phyloP scores from a whole-genome alignment of 2,329 filamentous ascomycete genomes.

The Blastomyces silverae region DNA sequence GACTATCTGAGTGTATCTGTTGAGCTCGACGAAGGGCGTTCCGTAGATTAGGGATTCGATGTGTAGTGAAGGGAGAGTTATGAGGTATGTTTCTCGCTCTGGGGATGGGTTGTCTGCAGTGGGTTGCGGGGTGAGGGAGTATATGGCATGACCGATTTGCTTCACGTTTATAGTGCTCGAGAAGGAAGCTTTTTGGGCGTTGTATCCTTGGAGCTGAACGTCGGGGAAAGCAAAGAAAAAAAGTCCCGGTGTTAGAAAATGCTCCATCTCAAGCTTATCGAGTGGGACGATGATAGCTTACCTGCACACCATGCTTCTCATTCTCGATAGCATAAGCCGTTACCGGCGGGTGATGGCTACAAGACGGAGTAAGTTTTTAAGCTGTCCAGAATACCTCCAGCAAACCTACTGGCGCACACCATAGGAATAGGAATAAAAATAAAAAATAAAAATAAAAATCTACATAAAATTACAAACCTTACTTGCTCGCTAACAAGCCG shows the following conservation, averaged over 20 bases:
- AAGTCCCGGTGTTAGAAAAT: neutral
- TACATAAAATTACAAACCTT: constrained; percentile 39
- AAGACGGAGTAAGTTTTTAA: constrained; percentile 9
- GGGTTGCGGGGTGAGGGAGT: constrained; percentile 58
- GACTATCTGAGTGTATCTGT: constrained; percentile 74
- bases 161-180: constrained; percentile 90
- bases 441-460: too few relatives aligned
- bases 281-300: constrained; percentile 24
- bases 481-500: constrained; percentile 91
- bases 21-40: constrained; percentile 80
- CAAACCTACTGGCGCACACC: neutral
- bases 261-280: neutral
- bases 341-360: constrained; percentile 79
- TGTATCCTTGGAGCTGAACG: constrained; percentile 64
- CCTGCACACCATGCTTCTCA: constrained; percentile 66
- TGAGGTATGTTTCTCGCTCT: constrained; percentile 66
- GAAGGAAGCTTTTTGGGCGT: constrained; percentile 94
- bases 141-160: constrained; percentile 82
- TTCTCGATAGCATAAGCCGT: constrained; percentile 94
- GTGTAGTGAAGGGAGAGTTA: constrained; percentile 83
- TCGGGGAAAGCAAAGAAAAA: neutral
- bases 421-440: too few relatives aligned
- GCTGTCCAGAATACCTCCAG: neutral
- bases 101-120: constrained; percentile 39
- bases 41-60: constrained; percentile 79